Percentiles rank a stretch among this genome's conserved stretches.
phyloP scores from a whole-genome alignment of 1,139 yeast genomes.

The Scheffersomyces insectosa region DNA sequence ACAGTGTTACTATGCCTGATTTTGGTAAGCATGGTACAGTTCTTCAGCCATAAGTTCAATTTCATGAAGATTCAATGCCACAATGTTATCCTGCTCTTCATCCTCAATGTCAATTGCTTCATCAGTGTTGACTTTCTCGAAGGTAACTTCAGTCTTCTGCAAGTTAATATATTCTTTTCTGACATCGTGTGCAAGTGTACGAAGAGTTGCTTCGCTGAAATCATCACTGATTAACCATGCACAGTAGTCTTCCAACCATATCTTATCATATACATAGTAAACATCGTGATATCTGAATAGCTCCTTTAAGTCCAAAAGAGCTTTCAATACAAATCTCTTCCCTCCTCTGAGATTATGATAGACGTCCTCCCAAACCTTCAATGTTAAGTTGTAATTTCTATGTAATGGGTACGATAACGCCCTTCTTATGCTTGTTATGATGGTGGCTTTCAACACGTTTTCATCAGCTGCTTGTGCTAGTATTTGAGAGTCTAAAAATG shows the following conservation, averaged over 20 bases:
- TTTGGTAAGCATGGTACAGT: conserved; percentile 33
- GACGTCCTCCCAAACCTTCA: conserved; percentile 75
- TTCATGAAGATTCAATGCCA: conserved; percentile 45
- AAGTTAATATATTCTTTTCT: conserved; percentile 29
- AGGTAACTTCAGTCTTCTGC: conserved; percentile 31
- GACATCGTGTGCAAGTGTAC: conserved; percentile 69
- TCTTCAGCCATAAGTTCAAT: conserved; percentile 58
- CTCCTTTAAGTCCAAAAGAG: conserved; percentile 62
- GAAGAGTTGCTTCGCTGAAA: conserved; percentile 49
- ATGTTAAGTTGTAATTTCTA: conserved; percentile 62
- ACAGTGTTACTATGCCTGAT: conserved; percentile 2
- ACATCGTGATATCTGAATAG: conserved; percentile 82
- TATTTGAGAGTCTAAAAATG: conserved; percentile 65
- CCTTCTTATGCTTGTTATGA: conserved; percentile 66
- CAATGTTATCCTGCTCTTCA: conserved; percentile 39
- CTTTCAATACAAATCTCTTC: conserved; percentile 59
- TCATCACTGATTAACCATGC: conserved; percentile 71
- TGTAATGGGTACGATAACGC: conserved; percentile 80
- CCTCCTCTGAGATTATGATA: conserved; percentile 68
- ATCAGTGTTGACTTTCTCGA: conserved; percentile 35
- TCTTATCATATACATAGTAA: conserved; percentile 82
- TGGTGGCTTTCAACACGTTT: conserved; percentile 46
- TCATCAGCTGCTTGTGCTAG: conserved; percentile 36
- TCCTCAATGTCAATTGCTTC: conserved; percentile 16
- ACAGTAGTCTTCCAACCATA: conserved; percentile 78